Evolutionary conservation across 371 early-diverging fungal species (phyloP).

Genomic region (Mucor mucedo): DNA sequence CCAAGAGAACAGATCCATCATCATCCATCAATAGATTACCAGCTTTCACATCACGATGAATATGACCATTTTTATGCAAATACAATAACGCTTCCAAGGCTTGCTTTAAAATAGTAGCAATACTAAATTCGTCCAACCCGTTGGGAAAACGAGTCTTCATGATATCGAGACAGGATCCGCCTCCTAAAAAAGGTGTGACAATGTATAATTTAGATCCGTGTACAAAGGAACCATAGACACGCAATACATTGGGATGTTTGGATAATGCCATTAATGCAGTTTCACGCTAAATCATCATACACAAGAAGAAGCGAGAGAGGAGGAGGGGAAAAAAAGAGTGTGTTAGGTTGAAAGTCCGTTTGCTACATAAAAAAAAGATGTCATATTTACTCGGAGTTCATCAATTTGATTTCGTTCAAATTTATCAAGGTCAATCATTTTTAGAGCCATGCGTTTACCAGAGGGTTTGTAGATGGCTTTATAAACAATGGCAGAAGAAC

Average conservation of each 20-base stretch:
- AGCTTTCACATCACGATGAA: conserved; percentile 93
- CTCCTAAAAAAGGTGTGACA: conserved; percentile 81
- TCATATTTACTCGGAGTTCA: conserved; percentile 70
- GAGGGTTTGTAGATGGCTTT: conserved; percentile 73
- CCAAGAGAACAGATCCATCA: conserved; percentile 83
- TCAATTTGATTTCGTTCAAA: conserved; percentile 91
- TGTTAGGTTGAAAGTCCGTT: background rate
- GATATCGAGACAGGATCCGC: conserved; percentile 87
- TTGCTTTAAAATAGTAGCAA: conserved; percentile 88
- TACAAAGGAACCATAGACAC: conserved; percentile 86
- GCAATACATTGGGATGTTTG: conserved; percentile 84
- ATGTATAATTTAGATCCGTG: conserved; percentile 81
- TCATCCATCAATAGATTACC: conserved; percentile 88
- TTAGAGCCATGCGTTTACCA: conserved; percentile 73
- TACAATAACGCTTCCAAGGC: conserved; percentile 85
- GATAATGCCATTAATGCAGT: conserved; percentile 88
- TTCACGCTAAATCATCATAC: conserved; percentile 65
- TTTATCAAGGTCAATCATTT: conserved; percentile 85
- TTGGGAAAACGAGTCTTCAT: conserved; percentile 84
- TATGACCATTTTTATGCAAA: conserved; percentile 86
- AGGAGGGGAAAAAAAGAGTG: too few relatives aligned
- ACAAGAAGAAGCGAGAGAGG: too few relatives aligned
- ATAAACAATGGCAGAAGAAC: conserved; percentile 84
- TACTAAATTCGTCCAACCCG: conserved; percentile 82
- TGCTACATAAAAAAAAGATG: background rate